These are phyloP conservation scores for Penicillium italicum DNA, from an alignment of 2,329 filamentous ascomycete species.

Conservation along the genomic window DNA sequence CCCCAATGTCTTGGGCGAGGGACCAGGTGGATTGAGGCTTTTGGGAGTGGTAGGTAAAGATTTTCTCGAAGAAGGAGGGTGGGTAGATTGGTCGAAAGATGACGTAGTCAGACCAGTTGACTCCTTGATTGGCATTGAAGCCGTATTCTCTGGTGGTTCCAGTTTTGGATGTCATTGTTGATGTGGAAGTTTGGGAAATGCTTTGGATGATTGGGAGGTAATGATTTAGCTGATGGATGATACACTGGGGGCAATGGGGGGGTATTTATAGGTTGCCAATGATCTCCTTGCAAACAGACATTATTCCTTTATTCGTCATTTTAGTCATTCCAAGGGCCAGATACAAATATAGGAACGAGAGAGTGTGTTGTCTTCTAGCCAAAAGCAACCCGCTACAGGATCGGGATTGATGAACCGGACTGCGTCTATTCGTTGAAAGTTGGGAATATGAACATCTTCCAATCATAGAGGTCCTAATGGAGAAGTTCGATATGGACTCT, in stretches of 20 bases:
- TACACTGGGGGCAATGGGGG: background rate
- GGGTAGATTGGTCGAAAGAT: slow-evolving; percentile 6
- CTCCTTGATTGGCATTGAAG: slow-evolving; percentile 2
- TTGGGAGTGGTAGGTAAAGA: slow-evolving; percentile 3
- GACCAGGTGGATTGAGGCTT: background rate
- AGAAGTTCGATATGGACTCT: background rate
- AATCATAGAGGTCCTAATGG: background rate
- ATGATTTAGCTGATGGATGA: background rate
- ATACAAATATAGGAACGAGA: background rate
- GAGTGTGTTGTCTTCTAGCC: background rate
- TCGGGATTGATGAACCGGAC: background rate
- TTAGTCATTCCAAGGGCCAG: background rate
- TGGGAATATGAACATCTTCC: background rate
- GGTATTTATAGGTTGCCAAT: background rate
- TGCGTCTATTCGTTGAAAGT: background rate
- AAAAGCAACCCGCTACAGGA: background rate
- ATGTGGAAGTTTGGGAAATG: background rate
- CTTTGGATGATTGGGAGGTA: background rate
- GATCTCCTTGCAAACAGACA: background rate
- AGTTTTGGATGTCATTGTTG: background rate
- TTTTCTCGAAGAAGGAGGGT: slow-evolving; percentile 1
- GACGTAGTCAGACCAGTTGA: slow-evolving; percentile 5
- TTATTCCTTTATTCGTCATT: background rate
- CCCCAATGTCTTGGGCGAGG: slow-evolving; percentile 2
- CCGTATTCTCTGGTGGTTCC: background rate